A percentile compares a stretch with the other conserved stretches of the same genome.
Conservation (phyloP, 768 basidiomycete genomes). For the Rhodotorula kratochvilovae region DNA sequence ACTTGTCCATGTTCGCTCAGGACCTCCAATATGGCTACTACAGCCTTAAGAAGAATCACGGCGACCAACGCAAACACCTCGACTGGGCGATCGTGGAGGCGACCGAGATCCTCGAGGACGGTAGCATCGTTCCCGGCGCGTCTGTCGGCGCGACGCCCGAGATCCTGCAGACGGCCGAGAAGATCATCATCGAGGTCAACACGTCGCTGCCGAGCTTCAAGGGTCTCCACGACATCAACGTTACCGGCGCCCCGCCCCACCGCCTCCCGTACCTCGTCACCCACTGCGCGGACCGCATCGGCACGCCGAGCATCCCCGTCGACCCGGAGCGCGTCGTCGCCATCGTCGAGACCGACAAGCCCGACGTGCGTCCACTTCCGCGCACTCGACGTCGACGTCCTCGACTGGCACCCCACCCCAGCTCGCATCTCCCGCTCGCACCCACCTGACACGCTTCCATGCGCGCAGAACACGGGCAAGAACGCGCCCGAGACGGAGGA, state of each 20-base stretch:
- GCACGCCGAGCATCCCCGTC: conserved; percentile 39
- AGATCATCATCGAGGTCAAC: conserved; percentile 47
- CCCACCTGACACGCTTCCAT: too few relatives aligned
- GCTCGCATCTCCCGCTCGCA: not conserved
- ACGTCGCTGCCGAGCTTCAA: conserved; percentile 43
- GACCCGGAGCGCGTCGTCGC: conserved; percentile 45
- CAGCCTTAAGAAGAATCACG: conserved; percentile 37
- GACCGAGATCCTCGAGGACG: conserved; percentile 43
- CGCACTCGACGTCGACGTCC: too few relatives aligned
- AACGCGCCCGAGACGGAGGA: conserved; percentile 42
- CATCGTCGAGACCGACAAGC: conserved; percentile 42
- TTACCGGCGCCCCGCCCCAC: conserved; percentile 20
- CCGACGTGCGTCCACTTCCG: conserved; percentile 25
- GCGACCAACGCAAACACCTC: conserved; percentile 37
- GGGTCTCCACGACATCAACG: conserved; percentile 44
- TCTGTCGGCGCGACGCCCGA: conserved; percentile 46
- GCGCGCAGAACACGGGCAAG: conserved; percentile 27
- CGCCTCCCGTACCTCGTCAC: conserved; percentile 44
- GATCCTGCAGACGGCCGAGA: conserved; percentile 43
- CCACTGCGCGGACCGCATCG: conserved; percentile 42
- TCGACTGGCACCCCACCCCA: too few relatives aligned
- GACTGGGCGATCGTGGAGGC: conserved; percentile 45
- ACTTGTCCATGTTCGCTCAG: conserved; percentile 35
- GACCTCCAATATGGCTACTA: conserved; percentile 43
- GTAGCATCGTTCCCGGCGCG: conserved; percentile 43